A percentile compares a stretch with the other conserved stretches of the same genome.
These are phyloP conservation scores for Candolleomyces efflorescens DNA, from an alignment of 768 basidiomycete genomes.

Conservation along the genomic window DNA sequence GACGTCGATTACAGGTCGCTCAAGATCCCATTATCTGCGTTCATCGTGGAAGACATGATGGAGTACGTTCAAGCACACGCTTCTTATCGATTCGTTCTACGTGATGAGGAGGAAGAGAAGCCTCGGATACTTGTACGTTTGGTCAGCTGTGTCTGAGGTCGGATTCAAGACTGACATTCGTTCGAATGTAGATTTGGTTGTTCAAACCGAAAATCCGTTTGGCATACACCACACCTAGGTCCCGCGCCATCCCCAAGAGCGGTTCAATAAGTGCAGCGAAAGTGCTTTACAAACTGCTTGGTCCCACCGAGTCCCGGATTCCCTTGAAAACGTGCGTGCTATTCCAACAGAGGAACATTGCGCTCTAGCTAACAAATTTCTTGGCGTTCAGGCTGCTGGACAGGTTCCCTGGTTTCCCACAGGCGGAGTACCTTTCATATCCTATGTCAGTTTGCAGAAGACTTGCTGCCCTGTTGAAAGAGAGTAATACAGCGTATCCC, in stretches of 20 bases:
- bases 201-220: conserved; percentile 88
- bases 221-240: conserved; percentile 58
- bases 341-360: background rate
- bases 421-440: conserved; percentile 86
- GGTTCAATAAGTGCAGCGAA: conserved; percentile 71
- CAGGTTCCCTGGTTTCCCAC: conserved; percentile 78
- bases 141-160: background rate
- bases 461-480: conserved; percentile 63
- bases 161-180: too few relatives aligned
- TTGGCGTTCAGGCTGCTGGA: conserved; percentile 43
- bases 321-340: conserved; percentile 51
- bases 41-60: conserved; percentile 86
- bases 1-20: conserved; percentile 25
- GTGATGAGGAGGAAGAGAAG: conserved; percentile 82
- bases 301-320: conserved; percentile 47
- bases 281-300: conserved; percentile 78
- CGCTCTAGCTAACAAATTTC: conserved; percentile 9
- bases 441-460: conserved; percentile 74
- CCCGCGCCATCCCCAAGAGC: conserved; percentile 55
- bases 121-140: conserved; percentile 71
- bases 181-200: conserved; percentile 70
- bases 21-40: conserved; percentile 73
- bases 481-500: conserved; percentile 77
- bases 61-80: conserved; percentile 92
- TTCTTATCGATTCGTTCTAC: conserved; percentile 84